Conservation (phyloP, 768 basidiomycete genomes). For the Lentinula sp. region DNA sequence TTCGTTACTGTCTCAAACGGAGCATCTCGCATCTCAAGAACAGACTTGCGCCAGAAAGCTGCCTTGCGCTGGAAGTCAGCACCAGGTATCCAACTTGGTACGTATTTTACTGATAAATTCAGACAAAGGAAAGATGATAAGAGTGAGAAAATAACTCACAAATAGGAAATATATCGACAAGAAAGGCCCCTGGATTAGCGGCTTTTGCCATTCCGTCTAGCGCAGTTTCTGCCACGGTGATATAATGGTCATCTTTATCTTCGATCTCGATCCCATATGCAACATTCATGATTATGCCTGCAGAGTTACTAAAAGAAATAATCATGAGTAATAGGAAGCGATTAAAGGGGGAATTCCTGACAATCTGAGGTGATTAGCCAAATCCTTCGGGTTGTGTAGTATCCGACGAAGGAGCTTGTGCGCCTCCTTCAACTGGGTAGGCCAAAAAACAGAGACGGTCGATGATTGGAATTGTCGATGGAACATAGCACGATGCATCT, state of each 20-base stretch:
- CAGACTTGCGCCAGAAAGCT: constrained; percentile 39
- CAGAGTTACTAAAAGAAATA: constrained; percentile 33
- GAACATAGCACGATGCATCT: constrained; percentile 45
- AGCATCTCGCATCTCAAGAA: constrained; percentile 41
- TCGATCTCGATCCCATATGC: constrained; percentile 44
- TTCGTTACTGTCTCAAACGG: constrained; percentile 31
- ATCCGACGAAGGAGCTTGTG: constrained; percentile 39
- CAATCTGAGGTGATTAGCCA: constrained; percentile 46
- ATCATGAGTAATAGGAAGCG: background rate
- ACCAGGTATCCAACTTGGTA: constrained; percentile 48
- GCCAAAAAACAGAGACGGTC: constrained; percentile 33
- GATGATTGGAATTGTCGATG: constrained; percentile 44
- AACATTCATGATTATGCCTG: constrained; percentile 47
- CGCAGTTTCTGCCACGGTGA: constrained; percentile 47
- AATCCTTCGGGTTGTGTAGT: constrained; percentile 32
- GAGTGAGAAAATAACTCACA: constrained; percentile 15
- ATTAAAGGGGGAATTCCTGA: constrained; percentile 18
- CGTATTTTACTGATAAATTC: constrained; percentile 35
- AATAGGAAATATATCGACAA: constrained; percentile 44
- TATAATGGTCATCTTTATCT: constrained; percentile 36
- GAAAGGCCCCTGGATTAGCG: constrained; percentile 44
- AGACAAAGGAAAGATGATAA: background rate
- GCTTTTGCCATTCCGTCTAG: constrained; percentile 45
- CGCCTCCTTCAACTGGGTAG: constrained; percentile 38
- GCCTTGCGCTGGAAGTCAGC: constrained; percentile 46